Percentiles rank a stretch among this genome's conserved stretches.
These are phyloP conservation scores for Globisporangium polare DNA, from an alignment of 352 stramenopile species.

Conservation along the genomic window DNA sequence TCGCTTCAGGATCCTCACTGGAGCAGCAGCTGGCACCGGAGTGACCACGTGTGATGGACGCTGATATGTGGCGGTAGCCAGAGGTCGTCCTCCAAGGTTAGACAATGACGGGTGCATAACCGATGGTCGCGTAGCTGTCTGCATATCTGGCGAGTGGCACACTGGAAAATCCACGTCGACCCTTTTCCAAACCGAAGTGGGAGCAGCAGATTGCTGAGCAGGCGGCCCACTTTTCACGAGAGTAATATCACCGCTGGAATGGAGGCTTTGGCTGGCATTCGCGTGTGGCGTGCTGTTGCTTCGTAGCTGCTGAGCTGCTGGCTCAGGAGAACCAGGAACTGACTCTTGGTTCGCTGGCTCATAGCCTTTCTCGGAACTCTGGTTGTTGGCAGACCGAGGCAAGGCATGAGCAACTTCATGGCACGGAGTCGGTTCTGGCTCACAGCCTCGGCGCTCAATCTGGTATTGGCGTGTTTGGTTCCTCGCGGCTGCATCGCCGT, in stretches of 20 bases:
- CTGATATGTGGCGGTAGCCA: neutral
- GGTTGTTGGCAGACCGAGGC: neutral
- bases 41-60: neutral
- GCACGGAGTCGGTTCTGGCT: neutral
- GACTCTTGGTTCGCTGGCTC: neutral
- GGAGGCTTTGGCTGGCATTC: neutral
- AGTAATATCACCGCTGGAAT: neutral
- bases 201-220: neutral
- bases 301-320: neutral
- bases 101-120: neutral
- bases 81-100: neutral
- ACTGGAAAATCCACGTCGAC: neutral
- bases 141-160: neutral
- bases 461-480: neutral
- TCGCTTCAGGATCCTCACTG: constrained; percentile 57
- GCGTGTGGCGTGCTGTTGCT: neutral
- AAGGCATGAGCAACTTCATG: neutral
- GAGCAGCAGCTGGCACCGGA: neutral
- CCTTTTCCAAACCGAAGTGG: constrained; percentile 1
- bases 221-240: neutral
- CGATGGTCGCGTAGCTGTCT: neutral
- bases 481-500: neutral
- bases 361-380: neutral
- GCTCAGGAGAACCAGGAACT: neutral
- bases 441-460: neutral